phyloP scores from a whole-genome alignment of 345 rosid genomes.

The Carallia brachiata region DNA sequence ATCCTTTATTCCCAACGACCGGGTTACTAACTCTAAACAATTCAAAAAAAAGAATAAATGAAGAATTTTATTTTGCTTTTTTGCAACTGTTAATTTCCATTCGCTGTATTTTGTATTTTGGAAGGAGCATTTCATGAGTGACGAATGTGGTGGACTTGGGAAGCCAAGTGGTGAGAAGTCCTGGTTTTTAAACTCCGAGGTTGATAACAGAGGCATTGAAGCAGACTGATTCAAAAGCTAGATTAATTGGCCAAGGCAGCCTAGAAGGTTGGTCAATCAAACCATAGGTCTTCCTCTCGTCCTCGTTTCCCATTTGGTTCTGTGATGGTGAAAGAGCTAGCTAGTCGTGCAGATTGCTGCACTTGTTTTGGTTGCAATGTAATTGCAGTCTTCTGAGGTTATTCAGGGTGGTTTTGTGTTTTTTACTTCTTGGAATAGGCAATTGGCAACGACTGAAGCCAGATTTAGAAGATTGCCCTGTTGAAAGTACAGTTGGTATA shows the following conservation, averaged over 20 bases:
- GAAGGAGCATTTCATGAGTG: constrained; percentile 47
- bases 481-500: constrained; percentile 81
- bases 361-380: neutral
- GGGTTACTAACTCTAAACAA: no score
- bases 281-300: no score
- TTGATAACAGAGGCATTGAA: constrained; percentile 73
- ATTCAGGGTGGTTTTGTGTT: neutral
- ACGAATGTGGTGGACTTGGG: constrained; percentile 76
- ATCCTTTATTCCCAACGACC: no score
- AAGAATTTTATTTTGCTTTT: neutral
- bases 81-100: neutral
- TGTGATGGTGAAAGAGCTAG: no score
- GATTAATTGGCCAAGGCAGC: constrained; percentile 86
- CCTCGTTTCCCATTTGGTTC: no score
- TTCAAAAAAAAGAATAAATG: constrained; percentile 42
- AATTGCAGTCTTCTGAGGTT: neutral
- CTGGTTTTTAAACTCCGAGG: constrained; percentile 74
- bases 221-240: constrained; percentile 81
- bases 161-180: constrained; percentile 79
- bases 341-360: neutral
- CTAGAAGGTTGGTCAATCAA: constrained; percentile 65
- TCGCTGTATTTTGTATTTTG: constrained; percentile 9
- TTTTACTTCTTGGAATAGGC: constrained; percentile 84
- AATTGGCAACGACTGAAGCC: constrained; percentile 84
- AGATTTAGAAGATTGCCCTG: constrained; percentile 74